Evolutionary conservation across 257 asterid genomes (phyloP).

Genomic region (Fraxinus americana): DNA sequence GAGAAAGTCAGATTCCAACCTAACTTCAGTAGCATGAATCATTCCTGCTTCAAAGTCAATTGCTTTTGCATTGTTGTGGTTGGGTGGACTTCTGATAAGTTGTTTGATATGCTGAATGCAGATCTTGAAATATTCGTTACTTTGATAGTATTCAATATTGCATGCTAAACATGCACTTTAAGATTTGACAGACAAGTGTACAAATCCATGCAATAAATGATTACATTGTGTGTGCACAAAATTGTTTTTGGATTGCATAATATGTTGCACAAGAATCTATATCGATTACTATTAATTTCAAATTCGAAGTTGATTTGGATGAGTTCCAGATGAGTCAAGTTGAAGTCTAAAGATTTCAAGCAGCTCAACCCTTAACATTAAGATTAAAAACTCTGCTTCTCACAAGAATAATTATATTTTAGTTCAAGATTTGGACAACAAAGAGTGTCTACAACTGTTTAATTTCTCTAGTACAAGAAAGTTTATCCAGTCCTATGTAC

Average conservation of each 20-base stretch:
- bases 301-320: too few species aligned
- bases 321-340: background rate
- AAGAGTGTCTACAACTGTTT: background rate
- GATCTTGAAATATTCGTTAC: background rate
- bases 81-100: background rate
- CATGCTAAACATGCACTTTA: background rate
- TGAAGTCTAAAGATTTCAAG: background rate
- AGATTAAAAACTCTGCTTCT: background rate
- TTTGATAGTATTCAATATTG: background rate
- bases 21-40: background rate
- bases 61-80: background rate
- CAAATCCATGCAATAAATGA: background rate
- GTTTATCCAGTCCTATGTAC: background rate
- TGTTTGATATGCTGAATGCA: background rate
- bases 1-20: background rate
- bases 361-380: too few species aligned
- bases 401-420: background rate
- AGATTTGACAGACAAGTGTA: too few species aligned
- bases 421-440: background rate
- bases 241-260: background rate
- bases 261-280: too few species aligned
- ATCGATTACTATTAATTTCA: too few species aligned
- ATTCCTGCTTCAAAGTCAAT: background rate
- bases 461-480: background rate
- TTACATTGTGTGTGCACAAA: background rate